Base-by-base conservation (phyloP, 2,329 filamentous ascomycete genomes). In the Colletotrichum musicola region DNA sequence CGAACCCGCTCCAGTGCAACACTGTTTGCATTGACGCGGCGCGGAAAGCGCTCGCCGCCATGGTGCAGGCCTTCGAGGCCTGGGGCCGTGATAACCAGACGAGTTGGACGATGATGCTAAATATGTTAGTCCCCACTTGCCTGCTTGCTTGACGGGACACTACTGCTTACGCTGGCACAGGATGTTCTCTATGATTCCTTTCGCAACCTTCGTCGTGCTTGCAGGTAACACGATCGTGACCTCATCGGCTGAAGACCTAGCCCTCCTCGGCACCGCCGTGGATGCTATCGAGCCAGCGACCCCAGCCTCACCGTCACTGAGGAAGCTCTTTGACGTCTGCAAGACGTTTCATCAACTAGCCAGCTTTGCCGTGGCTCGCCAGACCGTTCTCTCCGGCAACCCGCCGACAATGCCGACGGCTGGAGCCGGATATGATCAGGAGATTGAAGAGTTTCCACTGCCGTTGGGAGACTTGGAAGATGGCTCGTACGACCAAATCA, bases 261-360 rank as follows among this genome's bases (percentile, higher is more conserved):
- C 44, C 14, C 30, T 42, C 16, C 13, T 60, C 3, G 57, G 44
- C 1, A 5, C 13, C 13, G 40, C 46, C 2, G 46, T 51, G 0
- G 16, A 30, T 4, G 46, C 46, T 2, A 22, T 60, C 13, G 57
- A 42, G 18, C 35, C 46, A 10, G 42, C 14, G 4, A 20, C 30
- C 16, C 12, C 18, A 3, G 50, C 46, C 14, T 60, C 57, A 2
- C 57, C 27, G 16, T 51, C 30, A 3, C 44, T 14, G 1, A 51
- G 22, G 13, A 60, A 51, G 30, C 44, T 60, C 1, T 25, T 38
- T 13, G 30, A 60, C 20, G 14, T 51, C 7, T 60, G 46, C 46
- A 40, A 60, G 46, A 51, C 57, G 18, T 60, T 60, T 3, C 46
- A 51, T 18, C 57, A 51, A 12, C 57, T 60, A 10, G 57, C 57